Evolutionary conservation across 257 asterid species (phyloP), one percentile per base, ranked within the genome.

Genomic region (Misopates orontium): DNA sequence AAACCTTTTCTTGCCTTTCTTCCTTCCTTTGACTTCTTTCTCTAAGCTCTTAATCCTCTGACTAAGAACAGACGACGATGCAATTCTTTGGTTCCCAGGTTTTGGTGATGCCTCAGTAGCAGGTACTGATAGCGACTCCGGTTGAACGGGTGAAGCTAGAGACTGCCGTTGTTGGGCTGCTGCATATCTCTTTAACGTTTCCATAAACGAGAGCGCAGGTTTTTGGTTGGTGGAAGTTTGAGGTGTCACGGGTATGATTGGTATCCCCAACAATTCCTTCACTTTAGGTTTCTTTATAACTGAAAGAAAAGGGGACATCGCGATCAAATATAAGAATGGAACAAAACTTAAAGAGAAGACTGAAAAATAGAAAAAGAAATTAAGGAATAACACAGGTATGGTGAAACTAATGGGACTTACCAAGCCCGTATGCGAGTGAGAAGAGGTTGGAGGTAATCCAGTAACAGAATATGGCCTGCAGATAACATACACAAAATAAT

Each of bases 371-470:
- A n/a, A 61, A 36, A 9, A 36, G 10, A 36, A 36, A 28, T 2
- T 2, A 28, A 28, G 36, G 7, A 2, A 28, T 2, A 28, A 28
- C 4, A 28, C 3, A 28, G 7, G 36, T 5, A 36, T 3, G 42
- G 42, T 2, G 36, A 36, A 36, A 36, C 8, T 17, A 39, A 58
- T 44, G 18, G 39, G 70, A 82, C 90, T 83, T 54, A 87, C 99
- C 86, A 48, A 76, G 65, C 64, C 99, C 97, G 67, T 85, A 93
- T 55, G 79, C 25, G 64, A 93, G 88, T 13, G 99, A 90, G 74
- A 84, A 93, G 67, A 93, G 32, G 81, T 84, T 93, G 80, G 96
- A 83, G 60, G 97, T 85, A 63, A 93, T 75, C 99, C 99, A 93
- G 58, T 90, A 93, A 76, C 91, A 93, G 76, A 93, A 93, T 67